phyloP scores from a whole-genome alignment of 176 grass and related monocot genomes.

The Thinopyrum elongatum region DNA sequence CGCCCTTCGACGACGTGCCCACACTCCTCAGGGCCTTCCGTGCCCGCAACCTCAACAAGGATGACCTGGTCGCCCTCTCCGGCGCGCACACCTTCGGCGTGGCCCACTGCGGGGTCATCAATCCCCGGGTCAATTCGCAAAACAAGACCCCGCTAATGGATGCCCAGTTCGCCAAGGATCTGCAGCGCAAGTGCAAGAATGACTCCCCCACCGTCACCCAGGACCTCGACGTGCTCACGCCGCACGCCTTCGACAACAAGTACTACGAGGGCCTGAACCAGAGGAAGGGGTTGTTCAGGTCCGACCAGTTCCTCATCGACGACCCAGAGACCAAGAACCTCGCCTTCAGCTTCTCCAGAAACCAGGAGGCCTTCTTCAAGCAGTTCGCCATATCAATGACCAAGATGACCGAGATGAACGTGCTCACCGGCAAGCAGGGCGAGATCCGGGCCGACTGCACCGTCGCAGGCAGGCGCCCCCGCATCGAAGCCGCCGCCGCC shows the following conservation, averaged over 20 bases:
- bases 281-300: constrained; percentile 32
- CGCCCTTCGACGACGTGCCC: background rate
- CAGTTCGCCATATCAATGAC: constrained; percentile 39
- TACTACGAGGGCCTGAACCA: constrained; percentile 44
- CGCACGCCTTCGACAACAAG: constrained; percentile 53
- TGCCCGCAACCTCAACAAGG: background rate
- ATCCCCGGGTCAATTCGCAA: constrained; percentile 1
- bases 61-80: constrained; percentile 59
- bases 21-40: background rate
- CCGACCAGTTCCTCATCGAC: constrained; percentile 34
- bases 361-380: constrained; percentile 40
- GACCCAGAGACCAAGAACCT: constrained; percentile 2
- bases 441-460: constrained; percentile 36
- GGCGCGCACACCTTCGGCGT: constrained; percentile 59
- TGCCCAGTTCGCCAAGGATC: background rate
- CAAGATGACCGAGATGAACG: constrained; percentile 39
- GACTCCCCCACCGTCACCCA: background rate
- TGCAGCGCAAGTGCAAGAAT: constrained; percentile 15
- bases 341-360: constrained; percentile 1
- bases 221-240: constrained; percentile 27
- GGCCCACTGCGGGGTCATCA: constrained; percentile 37
- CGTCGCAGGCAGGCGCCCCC: no score
- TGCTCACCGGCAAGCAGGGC: constrained; percentile 28
- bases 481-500: background rate
- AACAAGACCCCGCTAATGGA: constrained; percentile 30